phyloP scores from a whole-genome alignment of 2,329 filamentous ascomycete genomes.

The Scytalidium sp. region DNA sequence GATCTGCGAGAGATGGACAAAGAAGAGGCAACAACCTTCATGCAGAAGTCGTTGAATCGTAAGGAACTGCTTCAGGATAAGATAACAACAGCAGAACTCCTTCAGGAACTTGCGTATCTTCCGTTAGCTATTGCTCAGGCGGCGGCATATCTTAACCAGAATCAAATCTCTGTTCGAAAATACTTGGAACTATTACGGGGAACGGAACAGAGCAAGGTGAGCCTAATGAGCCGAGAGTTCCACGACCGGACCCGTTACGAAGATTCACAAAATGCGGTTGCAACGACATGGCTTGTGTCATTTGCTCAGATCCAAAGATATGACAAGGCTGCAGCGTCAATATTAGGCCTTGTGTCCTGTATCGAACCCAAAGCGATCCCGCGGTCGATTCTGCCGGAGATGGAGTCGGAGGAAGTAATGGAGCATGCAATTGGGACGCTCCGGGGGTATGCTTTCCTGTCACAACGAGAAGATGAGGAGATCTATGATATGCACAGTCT shows the following conservation, averaged over 20 bases:
- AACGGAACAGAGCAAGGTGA: conserved; percentile 4
- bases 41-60: conserved; percentile 6
- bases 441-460: conserved; percentile 5
- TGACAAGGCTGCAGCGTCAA: conserved; percentile 4
- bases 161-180: conserved; percentile 5
- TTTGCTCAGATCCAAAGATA: conserved; percentile 5
- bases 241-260: conserved; percentile 6
- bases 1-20: conserved; percentile 6
- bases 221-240: conserved; percentile 4
- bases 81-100: conserved; percentile 4
- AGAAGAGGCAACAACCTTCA: conserved; percentile 6
- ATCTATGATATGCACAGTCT: conserved; percentile 10
- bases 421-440: conserved; percentile 8
- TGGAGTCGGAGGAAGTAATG: conserved; percentile 5
- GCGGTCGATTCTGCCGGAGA: conserved; percentile 6
- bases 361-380: conserved; percentile 10
- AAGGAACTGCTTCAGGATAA: conserved; percentile 6
- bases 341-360: conserved; percentile 6
- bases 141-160: conserved; percentile 7
- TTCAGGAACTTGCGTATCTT: conserved; percentile 3
- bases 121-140: conserved; percentile 2
- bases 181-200: conserved; percentile 6
- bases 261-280: conserved; percentile 6
- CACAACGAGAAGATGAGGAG: conserved; percentile 7
- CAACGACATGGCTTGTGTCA: conserved; percentile 9